These are phyloP conservation scores for Monosporascus sp. DNA, from an alignment of 2,329 filamentous ascomycete genomes.

Conservation along the genomic window DNA sequence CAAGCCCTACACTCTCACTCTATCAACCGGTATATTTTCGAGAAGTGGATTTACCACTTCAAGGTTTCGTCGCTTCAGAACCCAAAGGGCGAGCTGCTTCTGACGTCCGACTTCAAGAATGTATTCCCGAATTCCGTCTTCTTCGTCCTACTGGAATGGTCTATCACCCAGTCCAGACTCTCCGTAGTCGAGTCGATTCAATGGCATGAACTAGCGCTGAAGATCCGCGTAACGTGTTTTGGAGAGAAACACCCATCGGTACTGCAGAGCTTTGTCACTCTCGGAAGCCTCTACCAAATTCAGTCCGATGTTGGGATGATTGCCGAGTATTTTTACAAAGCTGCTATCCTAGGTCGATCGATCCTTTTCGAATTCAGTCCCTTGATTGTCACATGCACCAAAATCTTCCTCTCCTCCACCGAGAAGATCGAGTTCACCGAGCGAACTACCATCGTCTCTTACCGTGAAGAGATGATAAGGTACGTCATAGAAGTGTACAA, in stretches of 20 bases:
- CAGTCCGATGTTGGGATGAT: conserved; percentile 18
- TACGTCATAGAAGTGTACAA: conserved; percentile 33
- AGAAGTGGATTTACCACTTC: conserved; percentile 32
- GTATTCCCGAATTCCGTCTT: conserved; percentile 31
- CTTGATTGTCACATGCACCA: conserved; percentile 29
- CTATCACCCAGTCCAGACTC: conserved; percentile 23
- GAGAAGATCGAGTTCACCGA: conserved; percentile 28
- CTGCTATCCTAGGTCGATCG: conserved; percentile 24
- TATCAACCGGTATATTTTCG: conserved; percentile 29
- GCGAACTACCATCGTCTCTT: conserved; percentile 29
- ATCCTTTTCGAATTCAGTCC: conserved; percentile 27
- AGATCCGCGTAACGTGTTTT: conserved; percentile 29
- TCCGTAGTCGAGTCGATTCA: conserved; percentile 17
- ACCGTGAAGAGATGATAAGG: conserved; percentile 32
- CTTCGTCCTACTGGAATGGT: conserved; percentile 30
- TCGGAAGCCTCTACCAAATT: conserved; percentile 27
- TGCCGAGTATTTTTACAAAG: conserved; percentile 31
- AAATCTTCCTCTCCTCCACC: conserved; percentile 29
- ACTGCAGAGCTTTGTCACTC: conserved; percentile 30
- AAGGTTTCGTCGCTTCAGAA: conserved; percentile 26
- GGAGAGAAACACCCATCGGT: conserved; percentile 29
- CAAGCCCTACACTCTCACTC: conserved; percentile 21
- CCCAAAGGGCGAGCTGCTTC: conserved; percentile 19
- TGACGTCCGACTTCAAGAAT: conserved; percentile 28
- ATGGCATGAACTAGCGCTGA: conserved; percentile 28